Conservation (phyloP, 2,329 filamentous ascomycete genomes). For the Calonectria crousiana region DNA sequence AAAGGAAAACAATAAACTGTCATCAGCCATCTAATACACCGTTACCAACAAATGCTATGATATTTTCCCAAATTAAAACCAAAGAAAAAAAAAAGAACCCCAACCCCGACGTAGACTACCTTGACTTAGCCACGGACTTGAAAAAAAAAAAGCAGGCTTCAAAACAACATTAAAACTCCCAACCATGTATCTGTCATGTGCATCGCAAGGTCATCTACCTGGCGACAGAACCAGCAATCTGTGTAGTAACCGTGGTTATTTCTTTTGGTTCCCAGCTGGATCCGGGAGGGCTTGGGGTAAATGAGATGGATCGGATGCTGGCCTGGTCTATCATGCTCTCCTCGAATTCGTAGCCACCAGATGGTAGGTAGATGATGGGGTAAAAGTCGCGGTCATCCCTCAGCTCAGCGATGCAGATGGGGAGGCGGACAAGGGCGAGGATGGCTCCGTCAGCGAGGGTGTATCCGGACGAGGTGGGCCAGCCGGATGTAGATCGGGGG, state of each 20-base stretch:
- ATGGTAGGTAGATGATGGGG: slow-evolving; percentile 44
- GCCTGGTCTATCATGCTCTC: slow-evolving; percentile 29
- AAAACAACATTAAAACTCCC: slow-evolving; percentile 31
- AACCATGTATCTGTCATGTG: slow-evolving; percentile 29
- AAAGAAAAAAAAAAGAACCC: slow-evolving; percentile 6
- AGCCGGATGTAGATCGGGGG: slow-evolving; percentile 27
- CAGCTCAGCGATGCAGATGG: slow-evolving; percentile 47
- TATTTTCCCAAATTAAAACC: slow-evolving; percentile 24
- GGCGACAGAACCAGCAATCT: slow-evolving; percentile 1
- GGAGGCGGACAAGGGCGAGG: slow-evolving; percentile 48
- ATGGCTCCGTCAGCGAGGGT: slow-evolving; percentile 48
- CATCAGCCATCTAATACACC: slow-evolving; percentile 36
- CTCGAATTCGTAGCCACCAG: slow-evolving; percentile 45
- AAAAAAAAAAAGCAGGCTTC: neutral
- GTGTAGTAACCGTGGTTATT: neutral
- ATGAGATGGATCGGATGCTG: slow-evolving; percentile 17
- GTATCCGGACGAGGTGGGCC: slow-evolving; percentile 43
- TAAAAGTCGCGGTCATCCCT: slow-evolving; percentile 50
- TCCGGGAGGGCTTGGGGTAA: slow-evolving; percentile 21
- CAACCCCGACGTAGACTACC: slow-evolving; percentile 13
- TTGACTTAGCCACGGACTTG: neutral
- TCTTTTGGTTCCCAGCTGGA: slow-evolving; percentile 25
- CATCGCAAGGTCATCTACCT: slow-evolving; percentile 6
- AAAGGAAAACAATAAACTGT: slow-evolving; percentile 12
- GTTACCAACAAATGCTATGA: slow-evolving; percentile 21